Evolutionary conservation across 768 basidiomycete species (phyloP).

Genomic region (Leccinum subtestaceum): DNA sequence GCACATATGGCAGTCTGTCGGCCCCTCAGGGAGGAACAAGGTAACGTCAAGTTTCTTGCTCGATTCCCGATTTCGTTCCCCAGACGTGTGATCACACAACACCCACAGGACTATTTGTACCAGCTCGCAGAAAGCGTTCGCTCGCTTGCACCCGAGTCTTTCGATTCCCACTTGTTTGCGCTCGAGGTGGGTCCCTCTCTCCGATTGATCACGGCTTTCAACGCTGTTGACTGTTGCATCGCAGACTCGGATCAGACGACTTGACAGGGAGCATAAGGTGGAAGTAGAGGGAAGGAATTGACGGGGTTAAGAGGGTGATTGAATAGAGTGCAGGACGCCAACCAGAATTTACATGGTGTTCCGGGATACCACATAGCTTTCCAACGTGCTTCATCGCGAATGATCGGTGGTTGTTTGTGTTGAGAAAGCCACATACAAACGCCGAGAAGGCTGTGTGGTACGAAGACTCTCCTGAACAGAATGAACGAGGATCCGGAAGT

Average conservation of each 20-base stretch:
- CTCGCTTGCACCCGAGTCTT: slow-evolving; percentile 68
- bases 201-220: background rate
- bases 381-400: background rate
- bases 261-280: slow-evolving; percentile 3
- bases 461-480: background rate
- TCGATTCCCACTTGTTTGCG: slow-evolving; percentile 73
- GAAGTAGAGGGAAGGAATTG: background rate
- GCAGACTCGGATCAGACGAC: slow-evolving; percentile 11
- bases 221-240: background rate
- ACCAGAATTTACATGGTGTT: background rate
- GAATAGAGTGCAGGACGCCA: background rate
- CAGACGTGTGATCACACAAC: background rate
- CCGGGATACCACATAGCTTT: background rate
- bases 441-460: background rate
- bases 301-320: background rate
- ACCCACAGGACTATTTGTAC: slow-evolving; percentile 78
- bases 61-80: background rate
- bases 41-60: slow-evolving; percentile 34
- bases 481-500: background rate
- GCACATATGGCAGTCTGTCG: slow-evolving; percentile 69
- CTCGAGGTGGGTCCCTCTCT: slow-evolving; percentile 55
- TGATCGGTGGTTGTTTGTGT: background rate
- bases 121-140: slow-evolving; percentile 69
- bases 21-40: slow-evolving; percentile 91
- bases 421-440: no score